Percentiles rank a stretch among this genome's conserved stretches.
Evolutionary conservation across 768 basidiomycete species (phyloP).

Genomic region (Heimioporus sp.): DNA sequence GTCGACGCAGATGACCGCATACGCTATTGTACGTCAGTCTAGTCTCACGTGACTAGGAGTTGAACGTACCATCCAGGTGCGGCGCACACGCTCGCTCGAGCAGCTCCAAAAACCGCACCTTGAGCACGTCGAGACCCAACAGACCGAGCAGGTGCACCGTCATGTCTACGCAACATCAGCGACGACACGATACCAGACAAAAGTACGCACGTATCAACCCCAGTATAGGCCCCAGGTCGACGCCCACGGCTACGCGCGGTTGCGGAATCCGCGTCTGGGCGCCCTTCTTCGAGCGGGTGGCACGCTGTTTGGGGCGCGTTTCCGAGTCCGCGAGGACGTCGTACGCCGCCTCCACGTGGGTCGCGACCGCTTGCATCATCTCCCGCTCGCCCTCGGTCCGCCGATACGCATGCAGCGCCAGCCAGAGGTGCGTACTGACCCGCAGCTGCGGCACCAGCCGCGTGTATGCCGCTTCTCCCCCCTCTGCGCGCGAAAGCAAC

Average conservation of each 20-base stretch:
- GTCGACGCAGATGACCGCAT: constrained; percentile 60
- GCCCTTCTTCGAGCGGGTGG: no score
- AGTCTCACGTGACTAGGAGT: no score
- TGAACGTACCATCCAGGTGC: constrained; percentile 28
- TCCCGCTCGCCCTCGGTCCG: constrained; percentile 36
- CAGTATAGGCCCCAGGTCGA: constrained; percentile 34
- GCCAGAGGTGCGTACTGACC: constrained; percentile 60
- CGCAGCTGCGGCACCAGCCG: constrained; percentile 45
- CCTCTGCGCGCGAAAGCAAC: constrained; percentile 28
- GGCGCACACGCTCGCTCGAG: constrained; percentile 59
- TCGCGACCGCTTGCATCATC: constrained; percentile 44
- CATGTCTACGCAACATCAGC: constrained; percentile 40
- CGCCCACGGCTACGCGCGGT: no score
- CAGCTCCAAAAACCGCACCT: constrained; percentile 65
- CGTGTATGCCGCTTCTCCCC: constrained; percentile 25
- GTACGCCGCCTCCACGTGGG: constrained; percentile 56
- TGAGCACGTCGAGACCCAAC: constrained; percentile 61
- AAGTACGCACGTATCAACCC: constrained; percentile 51
- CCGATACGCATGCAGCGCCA: constrained; percentile 69
- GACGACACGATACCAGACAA: not conserved
- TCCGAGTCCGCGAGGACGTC: constrained; percentile 38
- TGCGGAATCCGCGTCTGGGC: no score
- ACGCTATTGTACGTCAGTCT: constrained; percentile 39
- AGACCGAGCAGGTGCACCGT: constrained; percentile 63
- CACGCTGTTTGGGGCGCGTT: constrained; percentile 7